These are phyloP conservation scores for Mollisiaceae sp. DNA, from an alignment of 2,329 filamentous ascomycete genomes.

Conservation along the genomic window DNA sequence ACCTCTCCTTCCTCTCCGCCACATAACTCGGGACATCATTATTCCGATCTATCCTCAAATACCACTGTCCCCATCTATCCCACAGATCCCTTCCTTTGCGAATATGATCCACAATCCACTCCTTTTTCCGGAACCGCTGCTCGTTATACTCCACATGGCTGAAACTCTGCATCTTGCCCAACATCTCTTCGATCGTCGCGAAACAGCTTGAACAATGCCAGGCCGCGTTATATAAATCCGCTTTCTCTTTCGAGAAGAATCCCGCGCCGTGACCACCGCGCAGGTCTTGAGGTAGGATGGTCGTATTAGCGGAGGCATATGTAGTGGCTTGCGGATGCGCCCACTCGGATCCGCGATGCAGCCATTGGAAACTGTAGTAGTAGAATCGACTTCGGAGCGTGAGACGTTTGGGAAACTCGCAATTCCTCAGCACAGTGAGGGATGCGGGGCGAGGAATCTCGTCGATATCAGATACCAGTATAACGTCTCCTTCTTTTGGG, in stretches of 20 bases:
- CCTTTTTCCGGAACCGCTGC: conserved; percentile 46
- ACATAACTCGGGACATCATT: conserved; percentile 40
- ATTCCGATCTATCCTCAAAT: conserved; percentile 34
- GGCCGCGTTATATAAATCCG: conserved; percentile 46
- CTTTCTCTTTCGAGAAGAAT: conserved; percentile 34
- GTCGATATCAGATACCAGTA: conserved; percentile 52
- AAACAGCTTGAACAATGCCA: conserved; percentile 55
- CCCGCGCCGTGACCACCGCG: conserved; percentile 39
- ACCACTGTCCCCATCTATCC: conserved; percentile 42
- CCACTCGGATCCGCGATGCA: conserved; percentile 45
- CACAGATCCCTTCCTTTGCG: conserved; percentile 50
- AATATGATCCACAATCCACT: conserved; percentile 48
- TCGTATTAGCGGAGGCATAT: conserved; percentile 44
- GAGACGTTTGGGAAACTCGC: conserved; percentile 43
- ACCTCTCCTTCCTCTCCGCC: conserved; percentile 33
- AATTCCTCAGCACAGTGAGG: conserved; percentile 43
- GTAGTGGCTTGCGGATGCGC: conserved; percentile 51
- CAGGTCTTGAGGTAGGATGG: conserved; percentile 48
- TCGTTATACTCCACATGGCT: conserved; percentile 48
- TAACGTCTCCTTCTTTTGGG: conserved; percentile 45
- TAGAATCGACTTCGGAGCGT: conserved; percentile 45
- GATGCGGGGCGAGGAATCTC: conserved; percentile 49
- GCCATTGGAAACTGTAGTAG: conserved; percentile 48
- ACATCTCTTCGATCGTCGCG: conserved; percentile 45
- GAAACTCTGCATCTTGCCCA: conserved; percentile 49